Percentiles rank a stretch among this genome's conserved stretches.
Evolutionary conservation across 805 yeast genomes (phyloP).

Genomic region (Vanderwaltozyma tropicalis): DNA sequence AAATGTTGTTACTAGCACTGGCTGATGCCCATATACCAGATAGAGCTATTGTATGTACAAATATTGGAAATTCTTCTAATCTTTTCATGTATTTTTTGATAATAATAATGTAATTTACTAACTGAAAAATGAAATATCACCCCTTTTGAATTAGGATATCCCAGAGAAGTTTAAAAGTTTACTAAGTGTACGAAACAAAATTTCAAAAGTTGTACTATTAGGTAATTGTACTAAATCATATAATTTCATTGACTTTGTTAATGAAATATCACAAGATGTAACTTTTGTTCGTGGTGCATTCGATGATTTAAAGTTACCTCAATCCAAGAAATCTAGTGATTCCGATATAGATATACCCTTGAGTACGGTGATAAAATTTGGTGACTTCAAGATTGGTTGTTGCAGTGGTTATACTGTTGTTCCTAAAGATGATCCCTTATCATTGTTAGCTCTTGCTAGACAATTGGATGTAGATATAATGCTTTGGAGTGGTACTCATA

Average conservation of each 20-base stretch:
- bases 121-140: not conserved
- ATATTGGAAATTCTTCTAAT: not conserved
- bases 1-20: slow-evolving; percentile 69
- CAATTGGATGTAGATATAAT: slow-evolving; percentile 86
- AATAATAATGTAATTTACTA: not conserved
- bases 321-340: slow-evolving; percentile 3
- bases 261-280: slow-evolving; percentile 59
- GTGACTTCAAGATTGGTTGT: slow-evolving; percentile 69
- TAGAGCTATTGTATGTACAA: slow-evolving; percentile 50
- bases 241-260: slow-evolving; percentile 52
- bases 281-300: slow-evolving; percentile 75
- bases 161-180: slow-evolving; percentile 57
- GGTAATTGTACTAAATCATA: slow-evolving; percentile 73
- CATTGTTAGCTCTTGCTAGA: slow-evolving; percentile 72
- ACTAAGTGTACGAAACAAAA: slow-evolving; percentile 66
- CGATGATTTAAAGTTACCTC: slow-evolving; percentile 39
- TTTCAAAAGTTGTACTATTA: slow-evolving; percentile 71
- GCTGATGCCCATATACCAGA: slow-evolving; percentile 91
- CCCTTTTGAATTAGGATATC: slow-evolving; percentile 28
- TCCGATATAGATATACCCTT: slow-evolving; percentile 38
- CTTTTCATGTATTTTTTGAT: not conserved
- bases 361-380: slow-evolving; percentile 54
- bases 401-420: slow-evolving; percentile 76
- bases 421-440: slow-evolving; percentile 80
- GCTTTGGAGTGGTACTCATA: slow-evolving; percentile 88